Evolutionary conservation across 2,329 filamentous ascomycete genomes (phyloP).

Genomic region (Clonostachys byssicola): DNA sequence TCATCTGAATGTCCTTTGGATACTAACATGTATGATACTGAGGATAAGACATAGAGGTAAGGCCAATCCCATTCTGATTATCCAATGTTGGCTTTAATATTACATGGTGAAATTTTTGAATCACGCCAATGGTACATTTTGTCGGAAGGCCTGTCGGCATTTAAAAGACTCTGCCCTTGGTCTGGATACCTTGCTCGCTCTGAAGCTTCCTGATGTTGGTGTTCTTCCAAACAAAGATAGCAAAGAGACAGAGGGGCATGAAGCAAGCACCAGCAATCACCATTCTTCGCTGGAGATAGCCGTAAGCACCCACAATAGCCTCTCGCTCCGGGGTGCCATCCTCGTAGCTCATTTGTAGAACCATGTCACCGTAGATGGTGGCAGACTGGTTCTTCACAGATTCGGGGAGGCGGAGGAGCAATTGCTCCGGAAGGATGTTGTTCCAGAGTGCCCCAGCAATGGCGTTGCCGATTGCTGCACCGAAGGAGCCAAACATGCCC

Average conservation of each 20-base stretch:
- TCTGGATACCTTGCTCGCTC: slow-evolving; percentile 19
- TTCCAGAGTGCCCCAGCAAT: slow-evolving; percentile 59
- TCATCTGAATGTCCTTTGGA: no score
- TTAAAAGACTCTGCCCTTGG: slow-evolving; percentile 25
- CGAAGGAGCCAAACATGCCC: slow-evolving; percentile 51
- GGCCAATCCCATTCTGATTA: no score
- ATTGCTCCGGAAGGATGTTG: slow-evolving; percentile 36
- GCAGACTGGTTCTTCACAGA: slow-evolving; percentile 21
- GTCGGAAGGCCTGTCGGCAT: no score
- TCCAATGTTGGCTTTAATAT: no score
- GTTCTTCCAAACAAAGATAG: slow-evolving; percentile 24
- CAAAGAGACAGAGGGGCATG: slow-evolving; percentile 21
- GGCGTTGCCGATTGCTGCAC: slow-evolving; percentile 49
- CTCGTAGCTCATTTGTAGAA: slow-evolving; percentile 41
- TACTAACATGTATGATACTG: no score
- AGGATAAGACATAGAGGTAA: no score
- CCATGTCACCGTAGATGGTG: slow-evolving; percentile 38
- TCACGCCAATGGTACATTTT: no score
- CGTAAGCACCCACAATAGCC: slow-evolving; percentile 54
- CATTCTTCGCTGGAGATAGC: slow-evolving; percentile 24
- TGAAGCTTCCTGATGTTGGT: slow-evolving; percentile 26
- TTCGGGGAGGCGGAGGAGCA: slow-evolving; percentile 34
- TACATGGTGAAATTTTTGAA: no score
- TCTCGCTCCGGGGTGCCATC: slow-evolving; percentile 38
- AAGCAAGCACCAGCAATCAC: slow-evolving; percentile 26